Conservation (phyloP, 805 yeast genomes). For the Yamadazyma phyllophila region DNA sequence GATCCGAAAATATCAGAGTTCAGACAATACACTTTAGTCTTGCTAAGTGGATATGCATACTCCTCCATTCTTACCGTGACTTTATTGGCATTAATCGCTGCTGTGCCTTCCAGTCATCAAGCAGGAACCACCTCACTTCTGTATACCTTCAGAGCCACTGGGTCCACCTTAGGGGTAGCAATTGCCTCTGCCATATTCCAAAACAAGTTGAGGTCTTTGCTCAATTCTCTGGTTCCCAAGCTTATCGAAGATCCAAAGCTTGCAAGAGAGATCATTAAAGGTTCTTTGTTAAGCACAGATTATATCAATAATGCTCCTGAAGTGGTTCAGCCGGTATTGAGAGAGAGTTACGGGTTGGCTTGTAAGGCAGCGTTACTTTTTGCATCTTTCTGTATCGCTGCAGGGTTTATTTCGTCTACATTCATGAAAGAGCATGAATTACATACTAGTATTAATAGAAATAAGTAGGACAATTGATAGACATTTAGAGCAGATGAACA, state of each 20-base stretch:
- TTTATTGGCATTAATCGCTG: constrained; percentile 69
- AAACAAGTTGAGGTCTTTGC: constrained; percentile 31
- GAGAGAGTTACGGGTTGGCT: constrained; percentile 49
- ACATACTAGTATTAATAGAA: constrained; percentile 51
- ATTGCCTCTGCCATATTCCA: constrained; percentile 67
- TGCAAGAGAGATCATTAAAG: constrained; percentile 44
- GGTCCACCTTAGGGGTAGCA: constrained; percentile 81
- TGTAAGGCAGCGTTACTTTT: constrained; percentile 55
- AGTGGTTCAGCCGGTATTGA: constrained; percentile 45
- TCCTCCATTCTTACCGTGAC: constrained; percentile 69
- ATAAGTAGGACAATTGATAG: constrained; percentile 6
- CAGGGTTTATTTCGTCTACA: constrained; percentile 42
- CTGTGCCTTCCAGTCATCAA: constrained; percentile 66
- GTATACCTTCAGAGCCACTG: constrained; percentile 82
- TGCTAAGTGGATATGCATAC: constrained; percentile 63
- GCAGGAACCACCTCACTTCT: constrained; percentile 89
- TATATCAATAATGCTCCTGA: constrained; percentile 55
- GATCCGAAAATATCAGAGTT: constrained; percentile 18
- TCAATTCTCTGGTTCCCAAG: constrained; percentile 18
- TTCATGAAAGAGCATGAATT: constrained; percentile 58
- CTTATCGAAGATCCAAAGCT: constrained; percentile 29
- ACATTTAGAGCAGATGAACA: no score
- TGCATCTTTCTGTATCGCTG: constrained; percentile 36
- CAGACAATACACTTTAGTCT: constrained; percentile 29
- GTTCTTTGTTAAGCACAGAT: constrained; percentile 57